Evolutionary conservation across 2,329 filamentous ascomycete genomes (phyloP).

Genomic region (Epichloe baconii): DNA sequence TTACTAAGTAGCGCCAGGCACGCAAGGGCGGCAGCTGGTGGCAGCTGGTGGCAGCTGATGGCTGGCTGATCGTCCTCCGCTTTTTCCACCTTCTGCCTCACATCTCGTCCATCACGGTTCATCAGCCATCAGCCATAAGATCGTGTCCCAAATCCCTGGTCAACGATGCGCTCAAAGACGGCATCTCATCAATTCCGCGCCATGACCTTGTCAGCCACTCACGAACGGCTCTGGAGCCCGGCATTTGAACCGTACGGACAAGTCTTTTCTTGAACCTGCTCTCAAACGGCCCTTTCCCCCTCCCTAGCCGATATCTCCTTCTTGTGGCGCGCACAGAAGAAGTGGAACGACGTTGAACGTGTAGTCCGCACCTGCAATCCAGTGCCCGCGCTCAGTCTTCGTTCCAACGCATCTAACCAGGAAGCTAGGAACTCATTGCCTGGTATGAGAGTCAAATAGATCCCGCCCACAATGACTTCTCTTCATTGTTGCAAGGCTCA

Average conservation of each 20-base stretch:
- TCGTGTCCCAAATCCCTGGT: no score
- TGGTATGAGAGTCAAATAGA: background rate
- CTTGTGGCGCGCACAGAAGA: background rate
- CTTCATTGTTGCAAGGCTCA: background rate
- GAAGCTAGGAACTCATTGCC: background rate
- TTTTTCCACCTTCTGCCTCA: no score
- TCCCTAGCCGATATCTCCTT: background rate
- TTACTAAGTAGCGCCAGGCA: no score
- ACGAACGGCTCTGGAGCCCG: background rate
- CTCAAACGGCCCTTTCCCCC: background rate
- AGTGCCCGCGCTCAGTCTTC: background rate
- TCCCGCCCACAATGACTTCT: background rate
- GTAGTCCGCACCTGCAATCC: background rate
- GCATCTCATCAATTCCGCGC: background rate
- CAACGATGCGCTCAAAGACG: no score
- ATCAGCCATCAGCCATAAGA: no score
- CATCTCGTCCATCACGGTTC: no score
- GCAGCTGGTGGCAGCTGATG: no score
- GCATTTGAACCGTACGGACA: background rate
- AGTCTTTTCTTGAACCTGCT: background rate
- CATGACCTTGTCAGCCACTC: background rate
- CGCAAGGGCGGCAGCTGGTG: no score
- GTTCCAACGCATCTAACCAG: background rate
- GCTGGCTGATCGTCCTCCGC: no score
- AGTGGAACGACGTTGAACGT: background rate